Conservation (phyloP, 2,329 filamentous ascomycete species). For the Pseudogymnoascus sp. region DNA sequence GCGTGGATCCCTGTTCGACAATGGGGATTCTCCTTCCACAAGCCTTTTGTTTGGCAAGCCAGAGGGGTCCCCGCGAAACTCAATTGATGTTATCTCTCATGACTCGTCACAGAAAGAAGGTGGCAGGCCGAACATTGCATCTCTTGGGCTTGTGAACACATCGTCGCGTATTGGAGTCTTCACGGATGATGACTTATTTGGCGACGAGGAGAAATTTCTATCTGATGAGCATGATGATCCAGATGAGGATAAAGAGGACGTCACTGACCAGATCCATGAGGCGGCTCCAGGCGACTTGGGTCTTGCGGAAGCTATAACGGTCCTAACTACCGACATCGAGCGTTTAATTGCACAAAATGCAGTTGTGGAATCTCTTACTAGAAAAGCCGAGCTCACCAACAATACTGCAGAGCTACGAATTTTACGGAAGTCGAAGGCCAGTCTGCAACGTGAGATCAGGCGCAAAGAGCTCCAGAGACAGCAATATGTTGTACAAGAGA, state of each 20-base stretch:
- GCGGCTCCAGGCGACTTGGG: conserved; percentile 92
- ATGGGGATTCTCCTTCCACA: conserved; percentile 40
- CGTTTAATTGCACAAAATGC: conserved; percentile 79
- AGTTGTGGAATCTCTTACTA: conserved; percentile 81
- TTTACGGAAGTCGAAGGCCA: conserved; percentile 85
- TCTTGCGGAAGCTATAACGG: conserved; percentile 83
- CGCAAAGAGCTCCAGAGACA: conserved; percentile 92
- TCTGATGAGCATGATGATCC: conserved; percentile 78
- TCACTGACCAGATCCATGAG: conserved; percentile 80
- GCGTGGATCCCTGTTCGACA: conserved; percentile 57
- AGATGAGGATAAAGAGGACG: conserved; percentile 45
- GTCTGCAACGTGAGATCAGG: conserved; percentile 82
- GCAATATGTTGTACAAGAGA: conserved; percentile 95
- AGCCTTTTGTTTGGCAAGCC: conserved; percentile 44
- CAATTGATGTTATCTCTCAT: conserved; percentile 45
- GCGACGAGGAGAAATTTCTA: conserved; percentile 75
- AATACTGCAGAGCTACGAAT: conserved; percentile 91
- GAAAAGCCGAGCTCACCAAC: conserved; percentile 94
- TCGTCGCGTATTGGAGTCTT: conserved; percentile 88
- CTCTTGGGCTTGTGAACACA: conserved; percentile 79
- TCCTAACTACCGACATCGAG: conserved; percentile 83
- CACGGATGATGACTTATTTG: conserved; percentile 85
- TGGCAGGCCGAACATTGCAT: conserved; percentile 79
- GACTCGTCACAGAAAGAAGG: conserved; percentile 36
- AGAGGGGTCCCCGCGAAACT: conserved; percentile 53